Evolutionary conservation across 176 grass and related monocot species (phyloP).

Genomic region (Poa pratensis): DNA sequence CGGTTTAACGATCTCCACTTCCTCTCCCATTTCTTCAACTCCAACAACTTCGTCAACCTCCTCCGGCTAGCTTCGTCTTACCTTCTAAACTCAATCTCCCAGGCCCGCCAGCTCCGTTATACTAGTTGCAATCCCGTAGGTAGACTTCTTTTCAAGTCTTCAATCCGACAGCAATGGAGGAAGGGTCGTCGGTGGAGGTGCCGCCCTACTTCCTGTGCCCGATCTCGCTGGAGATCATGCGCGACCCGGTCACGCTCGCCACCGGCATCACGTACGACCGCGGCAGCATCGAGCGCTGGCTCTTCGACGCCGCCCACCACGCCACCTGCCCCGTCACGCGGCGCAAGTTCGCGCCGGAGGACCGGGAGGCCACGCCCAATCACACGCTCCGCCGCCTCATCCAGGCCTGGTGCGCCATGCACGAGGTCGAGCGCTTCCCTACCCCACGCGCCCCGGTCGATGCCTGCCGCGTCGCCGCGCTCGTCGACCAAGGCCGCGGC

Average conservation of each 20-base stretch:
- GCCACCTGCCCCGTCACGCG: constrained; percentile 70
- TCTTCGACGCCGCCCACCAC: constrained; percentile 55
- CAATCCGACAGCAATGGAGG: too few relatives aligned
- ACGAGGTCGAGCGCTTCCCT: constrained; percentile 73
- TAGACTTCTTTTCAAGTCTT: too few relatives aligned
- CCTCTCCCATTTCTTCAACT: constrained; percentile 23
- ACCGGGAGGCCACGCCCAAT: constrained; percentile 78
- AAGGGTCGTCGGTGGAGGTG: background rate
- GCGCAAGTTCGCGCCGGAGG: constrained; percentile 30
- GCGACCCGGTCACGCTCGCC: constrained; percentile 74
- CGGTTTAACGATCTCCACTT: too few relatives aligned
- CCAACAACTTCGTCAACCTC: background rate
- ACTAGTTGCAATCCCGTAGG: too few relatives aligned
- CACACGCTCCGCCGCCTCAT: constrained; percentile 90
- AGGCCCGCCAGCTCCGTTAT: background rate
- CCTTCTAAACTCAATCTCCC: background rate
- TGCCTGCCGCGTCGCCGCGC: constrained; percentile 40
- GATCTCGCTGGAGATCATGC: constrained; percentile 86
- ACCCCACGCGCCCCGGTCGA: constrained; percentile 60
- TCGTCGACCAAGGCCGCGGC: constrained; percentile 46
- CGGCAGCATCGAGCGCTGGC: constrained; percentile 76
- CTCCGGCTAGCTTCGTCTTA: background rate
- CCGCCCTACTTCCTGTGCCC: constrained; percentile 87
- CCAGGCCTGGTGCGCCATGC: constrained; percentile 75
- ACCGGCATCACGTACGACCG: constrained; percentile 97